Evolutionary conservation across 2,329 filamentous ascomycete genomes (phyloP).

Genomic region (Alternaria triticimaculans): DNA sequence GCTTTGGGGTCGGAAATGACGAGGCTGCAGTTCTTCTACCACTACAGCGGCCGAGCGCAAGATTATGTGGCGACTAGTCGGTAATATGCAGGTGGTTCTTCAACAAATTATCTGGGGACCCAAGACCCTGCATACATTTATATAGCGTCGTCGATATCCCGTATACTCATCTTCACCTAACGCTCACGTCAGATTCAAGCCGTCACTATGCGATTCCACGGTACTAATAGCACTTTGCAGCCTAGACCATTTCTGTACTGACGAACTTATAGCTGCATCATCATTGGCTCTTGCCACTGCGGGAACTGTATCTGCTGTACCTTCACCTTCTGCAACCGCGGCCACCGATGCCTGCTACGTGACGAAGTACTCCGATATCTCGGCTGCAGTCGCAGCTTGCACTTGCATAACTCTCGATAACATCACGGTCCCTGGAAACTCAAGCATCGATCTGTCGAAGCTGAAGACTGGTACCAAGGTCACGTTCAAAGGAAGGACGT

Average conservation of each 20-base stretch:
- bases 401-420: slow-evolving; percentile 51
- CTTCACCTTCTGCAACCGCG: neutral
- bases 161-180: neutral
- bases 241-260: neutral
- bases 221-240: neutral
- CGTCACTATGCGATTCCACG: neutral
- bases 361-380: slow-evolving; percentile 25
- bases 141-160: neutral
- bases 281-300: slow-evolving; percentile 15
- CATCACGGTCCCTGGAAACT: slow-evolving; percentile 47
- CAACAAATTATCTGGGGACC: neutral
- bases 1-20: slow-evolving; percentile 7
- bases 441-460: slow-evolving; percentile 50
- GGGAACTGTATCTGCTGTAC: slow-evolving; percentile 7
- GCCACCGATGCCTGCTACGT: slow-evolving; percentile 24
- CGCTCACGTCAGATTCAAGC: neutral
- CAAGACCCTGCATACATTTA: neutral
- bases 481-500: slow-evolving; percentile 41
- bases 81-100: slow-evolving; percentile 5
- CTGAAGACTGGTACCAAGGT: slow-evolving; percentile 52
- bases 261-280: slow-evolving; percentile 7
- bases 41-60: neutral
- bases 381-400: slow-evolving; percentile 50
- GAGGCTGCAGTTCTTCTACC: neutral
- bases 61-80: neutral